Evolutionary conservation across 805 yeast species (phyloP), one percentile per base, ranked within the genome.

Genomic region (Candida lessepsii): DNA sequence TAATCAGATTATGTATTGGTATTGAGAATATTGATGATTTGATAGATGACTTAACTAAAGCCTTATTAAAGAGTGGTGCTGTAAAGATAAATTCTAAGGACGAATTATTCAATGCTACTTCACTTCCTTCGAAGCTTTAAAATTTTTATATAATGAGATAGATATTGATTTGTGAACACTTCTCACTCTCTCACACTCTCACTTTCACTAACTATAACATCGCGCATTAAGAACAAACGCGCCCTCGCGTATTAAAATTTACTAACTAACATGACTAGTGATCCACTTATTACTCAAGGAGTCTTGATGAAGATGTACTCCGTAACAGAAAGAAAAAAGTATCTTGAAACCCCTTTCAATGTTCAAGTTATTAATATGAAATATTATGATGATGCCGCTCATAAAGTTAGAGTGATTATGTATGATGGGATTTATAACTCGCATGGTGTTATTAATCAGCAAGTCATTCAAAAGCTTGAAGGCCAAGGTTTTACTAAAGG

Each of bases 1-100:
- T 90, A 56, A 80, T 90, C 51, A 75, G 98, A 54, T 73, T 90
- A 41, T 90, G 96, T 59, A 82, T 90, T 37, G 98, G 98, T 44
- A 90, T 90, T 46, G 98, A 90, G 59, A 80, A 83, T 57, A 67
- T 75, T 28, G 82, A 78, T 44, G 98, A 90, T 58, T 71, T 90
- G 57, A 82, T 88, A 36, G 79, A 69, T n/a, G 98, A 90, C 54
- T 73, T 90, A 56, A 77, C 80, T 30, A 70, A 70, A 29, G 91
- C 96, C 4, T 70, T 89, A 49, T 60, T 74, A 37, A 73, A 70
- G 51, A 83, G 88, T 33, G 91, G 86, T 3, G 80, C 79, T 25
- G 69, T 69, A 20, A 65, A 63, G 46, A 46, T 65, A 21, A 68
- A 68, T 45, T 63, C 54, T 16, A 61, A 58, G 38, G 71, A 67